phyloP scores from a whole-genome alignment of 352 stramenopile genomes.

The Achlya hypogyna region DNA sequence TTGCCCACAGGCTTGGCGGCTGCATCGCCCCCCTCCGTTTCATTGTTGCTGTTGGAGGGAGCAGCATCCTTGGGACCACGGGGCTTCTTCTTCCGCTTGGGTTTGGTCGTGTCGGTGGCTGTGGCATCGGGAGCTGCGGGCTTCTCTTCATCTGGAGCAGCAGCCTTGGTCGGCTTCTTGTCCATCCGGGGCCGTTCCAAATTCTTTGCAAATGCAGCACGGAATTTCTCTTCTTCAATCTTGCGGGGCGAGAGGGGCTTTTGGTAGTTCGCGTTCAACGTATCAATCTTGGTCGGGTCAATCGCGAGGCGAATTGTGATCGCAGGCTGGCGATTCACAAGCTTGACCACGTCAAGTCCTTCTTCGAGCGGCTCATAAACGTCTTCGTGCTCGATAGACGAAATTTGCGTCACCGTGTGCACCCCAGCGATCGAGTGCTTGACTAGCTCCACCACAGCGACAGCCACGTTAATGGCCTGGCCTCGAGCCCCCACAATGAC shows the following conservation, averaged over 20 bases:
- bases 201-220: too few species aligned
- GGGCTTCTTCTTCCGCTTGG: conserved; percentile 8
- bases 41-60: background rate
- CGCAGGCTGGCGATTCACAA: conserved; percentile 52
- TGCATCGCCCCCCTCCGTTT: background rate
- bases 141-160: too few species aligned
- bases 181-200: too few species aligned
- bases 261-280: conserved; percentile 54
- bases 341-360: conserved; percentile 70
- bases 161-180: too few species aligned
- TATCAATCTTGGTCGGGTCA: conserved; percentile 37
- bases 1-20: background rate
- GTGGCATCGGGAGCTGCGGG: too few species aligned
- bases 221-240: too few species aligned
- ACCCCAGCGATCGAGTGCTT: conserved; percentile 64
- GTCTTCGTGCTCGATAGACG: conserved; percentile 68
- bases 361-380: conserved; percentile 81
- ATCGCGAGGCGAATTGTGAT: conserved; percentile 72
- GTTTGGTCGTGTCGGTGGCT: background rate
- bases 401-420: conserved; percentile 72
- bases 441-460: conserved; percentile 75
- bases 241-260: conserved; percentile 38
- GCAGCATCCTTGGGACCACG: background rate
- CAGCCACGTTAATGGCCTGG: conserved; percentile 75
- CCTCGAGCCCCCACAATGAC: conserved; percentile 77